A percentile compares a stretch with the other conserved stretches of the same genome.
Evolutionary conservation across 1,284 basidiomycete genomes (phyloP).

Genomic region (Porodaedalea pini): DNA sequence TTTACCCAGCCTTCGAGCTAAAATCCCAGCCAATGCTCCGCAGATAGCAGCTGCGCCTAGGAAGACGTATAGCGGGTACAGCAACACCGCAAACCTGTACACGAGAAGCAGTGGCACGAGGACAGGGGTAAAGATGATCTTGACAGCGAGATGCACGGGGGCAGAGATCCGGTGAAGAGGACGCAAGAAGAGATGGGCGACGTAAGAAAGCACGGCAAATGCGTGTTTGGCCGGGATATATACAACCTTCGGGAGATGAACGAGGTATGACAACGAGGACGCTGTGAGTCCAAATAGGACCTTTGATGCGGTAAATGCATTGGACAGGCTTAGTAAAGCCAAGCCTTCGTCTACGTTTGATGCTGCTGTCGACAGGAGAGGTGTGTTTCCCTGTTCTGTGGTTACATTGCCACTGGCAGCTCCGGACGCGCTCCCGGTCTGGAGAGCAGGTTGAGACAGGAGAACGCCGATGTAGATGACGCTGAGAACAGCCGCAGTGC

Average conservation of each 20-base stretch:
- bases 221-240: constrained; percentile 4
- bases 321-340: constrained; percentile 3
- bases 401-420: neutral
- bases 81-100: neutral
- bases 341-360: neutral
- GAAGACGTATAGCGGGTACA: constrained; percentile 19
- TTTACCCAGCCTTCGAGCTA: constrained; percentile 1
- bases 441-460: neutral
- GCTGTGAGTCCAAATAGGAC: neutral
- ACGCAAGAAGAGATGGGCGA: neutral
- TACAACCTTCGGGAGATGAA: constrained; percentile 7
- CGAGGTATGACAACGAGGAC: constrained; percentile 1
- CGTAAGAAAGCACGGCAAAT: neutral
- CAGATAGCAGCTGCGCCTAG: constrained; percentile 12
- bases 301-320: neutral
- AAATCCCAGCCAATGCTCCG: constrained; percentile 10
- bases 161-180: constrained; percentile 9
- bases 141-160: constrained; percentile 4
- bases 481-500: neutral
- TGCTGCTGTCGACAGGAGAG: neutral
- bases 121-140: constrained; percentile 5
- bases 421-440: neutral
- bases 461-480: constrained; percentile 11
- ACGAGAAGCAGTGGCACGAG: constrained; percentile 6
- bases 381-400: neutral